These are phyloP conservation scores for Malassezia brasiliensis DNA, from an alignment of 1,284 basidiomycete species.

Conservation along the genomic window DNA sequence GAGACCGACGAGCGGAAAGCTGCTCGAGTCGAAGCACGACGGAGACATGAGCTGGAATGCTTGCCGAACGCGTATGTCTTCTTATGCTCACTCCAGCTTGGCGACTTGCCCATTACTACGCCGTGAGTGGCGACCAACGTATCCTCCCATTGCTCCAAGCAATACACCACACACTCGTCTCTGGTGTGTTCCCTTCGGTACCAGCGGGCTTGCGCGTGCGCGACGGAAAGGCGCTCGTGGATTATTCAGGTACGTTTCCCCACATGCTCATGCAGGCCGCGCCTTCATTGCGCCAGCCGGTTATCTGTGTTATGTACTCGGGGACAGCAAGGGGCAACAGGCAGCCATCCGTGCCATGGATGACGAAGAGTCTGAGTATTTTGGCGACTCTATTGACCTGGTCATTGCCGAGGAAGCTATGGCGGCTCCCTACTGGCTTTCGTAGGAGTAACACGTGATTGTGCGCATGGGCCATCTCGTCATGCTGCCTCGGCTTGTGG, in stretches of 20 bases:
- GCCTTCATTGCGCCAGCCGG: conserved; percentile 36
- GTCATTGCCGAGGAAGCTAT: conserved; percentile 34
- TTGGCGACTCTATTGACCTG: conserved; percentile 39
- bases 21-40: conserved; percentile 33
- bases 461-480: background rate
- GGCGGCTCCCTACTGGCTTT: conserved; percentile 25
- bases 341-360: conserved; percentile 23
- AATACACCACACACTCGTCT: conserved; percentile 19
- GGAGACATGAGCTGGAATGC: conserved; percentile 40
- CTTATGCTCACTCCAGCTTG: conserved; percentile 17
- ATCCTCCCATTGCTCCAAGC: conserved; percentile 31
- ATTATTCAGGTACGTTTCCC: conserved; percentile 21
- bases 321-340: conserved; percentile 21
- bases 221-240: conserved; percentile 21
- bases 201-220: conserved; percentile 28
- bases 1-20: conserved; percentile 22
- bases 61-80: conserved; percentile 27
- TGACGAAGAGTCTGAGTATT: conserved; percentile 24
- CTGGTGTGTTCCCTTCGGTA: conserved; percentile 25
- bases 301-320: conserved; percentile 31
- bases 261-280: conserved; percentile 14
- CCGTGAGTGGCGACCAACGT: conserved; percentile 24
- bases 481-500: too few species aligned
- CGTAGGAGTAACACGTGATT: conserved; percentile 6
- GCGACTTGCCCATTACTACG: conserved; percentile 39